A percentile compares a stretch with the other conserved stretches of the same genome.
These are phyloP conservation scores for Sambucus nigra DNA, from an alignment of 129 eudicot genomes.

Conservation along the genomic window DNA sequence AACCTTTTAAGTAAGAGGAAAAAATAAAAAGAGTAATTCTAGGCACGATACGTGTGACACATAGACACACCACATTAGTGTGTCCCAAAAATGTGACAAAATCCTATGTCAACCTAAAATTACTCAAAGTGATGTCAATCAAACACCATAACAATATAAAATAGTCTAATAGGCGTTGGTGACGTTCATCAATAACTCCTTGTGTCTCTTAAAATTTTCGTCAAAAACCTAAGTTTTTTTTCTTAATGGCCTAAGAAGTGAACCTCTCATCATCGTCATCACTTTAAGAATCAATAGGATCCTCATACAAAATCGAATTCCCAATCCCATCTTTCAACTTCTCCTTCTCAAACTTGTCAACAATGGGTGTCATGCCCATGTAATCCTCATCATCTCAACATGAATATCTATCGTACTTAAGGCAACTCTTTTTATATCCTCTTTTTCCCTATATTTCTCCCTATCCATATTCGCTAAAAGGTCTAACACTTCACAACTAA, in stretches of 20 bases:
- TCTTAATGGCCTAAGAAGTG: constrained; percentile 22
- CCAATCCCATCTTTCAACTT: constrained; percentile 15
- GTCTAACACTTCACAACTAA: too few relatives aligned
- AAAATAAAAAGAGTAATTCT: too few relatives aligned
- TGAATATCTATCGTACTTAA: constrained; percentile 43
- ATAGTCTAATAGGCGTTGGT: too few relatives aligned
- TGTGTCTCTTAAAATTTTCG: constrained; percentile 34
- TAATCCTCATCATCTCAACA: constrained; percentile 24
- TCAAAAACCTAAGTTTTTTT: constrained; percentile 24
- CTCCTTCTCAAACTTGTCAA: constrained; percentile 9
- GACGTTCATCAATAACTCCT: constrained; percentile 35
- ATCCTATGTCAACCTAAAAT: too few relatives aligned
- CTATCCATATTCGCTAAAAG: constrained; percentile 29
- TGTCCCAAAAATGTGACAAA: too few relatives aligned
- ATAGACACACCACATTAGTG: too few relatives aligned
- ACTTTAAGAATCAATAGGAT: constrained; percentile 62
- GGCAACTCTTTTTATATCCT: not conserved
- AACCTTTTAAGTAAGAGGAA: too few relatives aligned
- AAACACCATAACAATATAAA: too few relatives aligned
- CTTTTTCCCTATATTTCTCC: constrained; percentile 24
- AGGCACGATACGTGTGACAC: too few relatives aligned
- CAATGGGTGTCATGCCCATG: not conserved
- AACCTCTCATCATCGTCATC: constrained; percentile 59
- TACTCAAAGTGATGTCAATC: too few relatives aligned
- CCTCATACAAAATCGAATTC: constrained; percentile 32